Percentiles rank a stretch among this genome's conserved stretches.
These are phyloP conservation scores for Eimeria acervulina DNA, from an alignment of 169 alveolate genomes.

Conservation along the genomic window DNA sequence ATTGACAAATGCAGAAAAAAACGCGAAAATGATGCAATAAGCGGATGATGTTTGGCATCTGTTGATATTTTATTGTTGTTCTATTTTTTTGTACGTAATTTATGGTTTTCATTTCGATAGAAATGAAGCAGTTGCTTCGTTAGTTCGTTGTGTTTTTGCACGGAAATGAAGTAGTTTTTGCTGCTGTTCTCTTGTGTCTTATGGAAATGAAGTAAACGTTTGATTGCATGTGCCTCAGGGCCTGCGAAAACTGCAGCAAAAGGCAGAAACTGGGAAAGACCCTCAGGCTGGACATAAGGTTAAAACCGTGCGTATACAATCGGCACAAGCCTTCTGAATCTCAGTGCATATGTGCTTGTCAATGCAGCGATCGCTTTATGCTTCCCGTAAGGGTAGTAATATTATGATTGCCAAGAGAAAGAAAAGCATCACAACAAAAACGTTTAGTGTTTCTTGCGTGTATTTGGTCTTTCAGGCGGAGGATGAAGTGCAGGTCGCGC, in stretches of 20 bases:
- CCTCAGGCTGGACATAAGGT: conserved; percentile 40
- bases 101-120: too few relatives aligned
- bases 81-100: too few relatives aligned
- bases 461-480: neutral
- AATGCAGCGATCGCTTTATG: neutral
- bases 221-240: too few relatives aligned
- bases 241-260: conserved; percentile 36
- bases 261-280: conserved; percentile 44
- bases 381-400: too few relatives aligned
- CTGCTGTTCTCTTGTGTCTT: too few relatives aligned
- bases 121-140: too few relatives aligned
- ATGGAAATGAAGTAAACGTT: too few relatives aligned
- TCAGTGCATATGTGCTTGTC: neutral
- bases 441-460: neutral
- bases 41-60: too few relatives aligned
- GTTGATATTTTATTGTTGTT: too few relatives aligned
- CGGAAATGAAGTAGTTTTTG: too few relatives aligned
- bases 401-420: neutral
- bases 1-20: neutral
- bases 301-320: neutral
- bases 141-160: too few relatives aligned
- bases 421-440: neutral
- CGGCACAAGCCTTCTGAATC: neutral
- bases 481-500: conserved; percentile 52
- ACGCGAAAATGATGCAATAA: neutral